These are phyloP conservation scores for Pyricularia pennisetigena DNA, from an alignment of 2,329 filamentous ascomycete genomes.

Conservation along the genomic window DNA sequence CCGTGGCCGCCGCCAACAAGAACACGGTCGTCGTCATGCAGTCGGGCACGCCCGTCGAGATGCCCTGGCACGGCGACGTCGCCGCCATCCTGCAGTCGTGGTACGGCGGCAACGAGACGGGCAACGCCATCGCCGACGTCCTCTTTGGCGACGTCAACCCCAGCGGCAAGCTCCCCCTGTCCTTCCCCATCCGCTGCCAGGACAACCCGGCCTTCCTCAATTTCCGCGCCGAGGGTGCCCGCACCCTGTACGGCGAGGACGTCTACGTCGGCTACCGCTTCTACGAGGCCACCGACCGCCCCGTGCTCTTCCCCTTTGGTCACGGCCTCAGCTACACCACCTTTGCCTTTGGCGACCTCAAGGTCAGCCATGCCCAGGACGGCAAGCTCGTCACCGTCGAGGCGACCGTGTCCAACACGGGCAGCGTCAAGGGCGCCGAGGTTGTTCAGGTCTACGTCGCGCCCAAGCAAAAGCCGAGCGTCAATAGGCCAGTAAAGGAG, in stretches of 20 bases:
- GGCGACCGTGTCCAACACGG: constrained; percentile 51
- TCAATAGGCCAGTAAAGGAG: constrained; percentile 50
- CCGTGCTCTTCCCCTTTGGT: constrained; percentile 17
- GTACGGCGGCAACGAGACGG: constrained; percentile 75
- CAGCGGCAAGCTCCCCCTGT: constrained; percentile 55
- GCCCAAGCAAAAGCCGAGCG: constrained; percentile 42
- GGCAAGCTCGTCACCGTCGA: constrained; percentile 34
- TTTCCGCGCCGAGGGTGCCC: constrained; percentile 52
- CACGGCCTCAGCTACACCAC: constrained; percentile 18
- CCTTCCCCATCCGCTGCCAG: constrained; percentile 52
- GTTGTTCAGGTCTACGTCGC: constrained; percentile 49
- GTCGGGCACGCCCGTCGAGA: constrained; percentile 63
- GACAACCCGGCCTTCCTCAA: constrained; percentile 64
- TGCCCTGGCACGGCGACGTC: constrained; percentile 56
- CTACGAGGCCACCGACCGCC: constrained; percentile 46
- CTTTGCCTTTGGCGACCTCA: constrained; percentile 34
- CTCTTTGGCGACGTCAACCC: constrained; percentile 68
- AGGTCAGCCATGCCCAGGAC: constrained; percentile 26
- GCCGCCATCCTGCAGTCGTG: constrained; percentile 62
- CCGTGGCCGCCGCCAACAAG: constrained; percentile 56
- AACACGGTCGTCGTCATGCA: constrained; percentile 67
- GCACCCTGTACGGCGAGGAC: constrained; percentile 62
- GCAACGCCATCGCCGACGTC: constrained; percentile 70
- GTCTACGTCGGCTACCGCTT: constrained; percentile 64
- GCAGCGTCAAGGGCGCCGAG: constrained; percentile 40